These are phyloP conservation scores for Angomonas deanei DNA, from an alignment of 208 protist genomes.

Conservation along the genomic window DNA sequence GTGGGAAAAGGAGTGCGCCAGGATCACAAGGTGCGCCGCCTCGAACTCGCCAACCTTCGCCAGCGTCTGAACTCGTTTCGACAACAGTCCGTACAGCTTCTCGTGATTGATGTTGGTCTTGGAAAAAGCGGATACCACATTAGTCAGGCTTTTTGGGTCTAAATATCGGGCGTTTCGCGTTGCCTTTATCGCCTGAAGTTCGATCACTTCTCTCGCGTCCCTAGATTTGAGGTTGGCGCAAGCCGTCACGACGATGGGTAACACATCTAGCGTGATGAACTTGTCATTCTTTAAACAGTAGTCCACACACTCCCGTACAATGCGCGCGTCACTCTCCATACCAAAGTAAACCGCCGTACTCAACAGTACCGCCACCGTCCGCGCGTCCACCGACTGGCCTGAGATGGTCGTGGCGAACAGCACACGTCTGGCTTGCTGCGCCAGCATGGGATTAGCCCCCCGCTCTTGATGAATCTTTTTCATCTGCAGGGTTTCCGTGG, in stretches of 20 bases:
- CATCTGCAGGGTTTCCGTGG: slow-evolving; percentile 87
- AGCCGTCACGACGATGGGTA: slow-evolving; percentile 85
- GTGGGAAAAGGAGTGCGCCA: slow-evolving; percentile 76
- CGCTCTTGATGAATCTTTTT: slow-evolving; percentile 90
- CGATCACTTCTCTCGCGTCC: slow-evolving; percentile 88
- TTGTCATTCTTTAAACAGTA: slow-evolving; percentile 89
- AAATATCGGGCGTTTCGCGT: slow-evolving; percentile 80
- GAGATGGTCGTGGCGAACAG: slow-evolving; percentile 86
- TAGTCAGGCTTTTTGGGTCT: slow-evolving; percentile 84
- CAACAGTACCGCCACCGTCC: slow-evolving; percentile 78
- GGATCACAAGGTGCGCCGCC: slow-evolving; percentile 79
- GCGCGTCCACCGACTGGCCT: slow-evolving; percentile 80
- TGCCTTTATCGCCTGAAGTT: slow-evolving; percentile 85
- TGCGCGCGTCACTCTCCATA: slow-evolving; percentile 86
- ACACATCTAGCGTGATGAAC: slow-evolving; percentile 78
- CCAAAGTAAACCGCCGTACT: slow-evolving; percentile 92
- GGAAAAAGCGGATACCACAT: slow-evolving; percentile 85
- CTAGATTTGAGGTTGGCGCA: slow-evolving; percentile 89
- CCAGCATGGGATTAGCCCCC: slow-evolving; percentile 84
- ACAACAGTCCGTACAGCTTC: slow-evolving; percentile 71
- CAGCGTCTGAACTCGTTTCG: slow-evolving; percentile 81
- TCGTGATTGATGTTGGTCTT: slow-evolving; percentile 87
- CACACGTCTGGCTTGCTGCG: slow-evolving; percentile 86
- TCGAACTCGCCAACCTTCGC: slow-evolving; percentile 88
- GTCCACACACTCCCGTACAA: slow-evolving; percentile 90